Conservation (phyloP, 768 basidiomycete genomes). For the Tephrocybe rancida region DNA sequence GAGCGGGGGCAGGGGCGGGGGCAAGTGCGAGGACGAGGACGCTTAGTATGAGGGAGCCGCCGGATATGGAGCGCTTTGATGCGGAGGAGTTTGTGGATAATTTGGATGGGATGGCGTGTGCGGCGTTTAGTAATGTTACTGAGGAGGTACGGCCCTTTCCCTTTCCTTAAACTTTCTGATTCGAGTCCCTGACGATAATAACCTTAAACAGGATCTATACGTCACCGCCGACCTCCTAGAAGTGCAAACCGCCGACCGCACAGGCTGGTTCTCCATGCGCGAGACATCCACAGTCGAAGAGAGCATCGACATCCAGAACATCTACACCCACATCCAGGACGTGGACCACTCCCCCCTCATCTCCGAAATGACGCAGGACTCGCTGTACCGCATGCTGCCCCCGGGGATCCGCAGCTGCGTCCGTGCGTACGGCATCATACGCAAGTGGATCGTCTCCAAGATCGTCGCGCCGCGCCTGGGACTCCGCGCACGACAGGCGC, state of each 20-base stretch:
- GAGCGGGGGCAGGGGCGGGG: too few species aligned
- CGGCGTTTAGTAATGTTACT: conserved; percentile 75
- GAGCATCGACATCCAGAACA: conserved; percentile 74
- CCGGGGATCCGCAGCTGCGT: conserved; percentile 77
- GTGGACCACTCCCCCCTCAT: conserved; percentile 74
- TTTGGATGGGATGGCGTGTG: conserved; percentile 74
- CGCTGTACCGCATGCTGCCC: conserved; percentile 73
- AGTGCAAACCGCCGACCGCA: conserved; percentile 76
- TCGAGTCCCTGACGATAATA: conserved; percentile 1
- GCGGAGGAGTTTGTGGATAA: conserved; percentile 78
- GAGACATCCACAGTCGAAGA: conserved; percentile 62
- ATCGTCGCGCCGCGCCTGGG: conserved; percentile 68
- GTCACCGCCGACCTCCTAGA: conserved; percentile 78
- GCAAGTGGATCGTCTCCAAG: conserved; percentile 78
- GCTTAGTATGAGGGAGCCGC: conserved; percentile 48
- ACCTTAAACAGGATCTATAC: conserved; percentile 64
- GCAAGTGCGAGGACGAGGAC: conserved; percentile 35
- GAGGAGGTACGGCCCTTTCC: conserved; percentile 59
- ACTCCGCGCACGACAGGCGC: conserved; percentile 60
- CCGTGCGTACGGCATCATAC: conserved; percentile 73
- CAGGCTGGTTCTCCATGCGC: conserved; percentile 72
- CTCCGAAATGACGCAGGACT: conserved; percentile 69
- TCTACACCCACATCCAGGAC: conserved; percentile 73
- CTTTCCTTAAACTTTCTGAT: neutral
- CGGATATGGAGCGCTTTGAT: conserved; percentile 63